phyloP scores from a whole-genome alignment of 2,329 filamentous ascomycete species.

The Colletotrichum horii region DNA sequence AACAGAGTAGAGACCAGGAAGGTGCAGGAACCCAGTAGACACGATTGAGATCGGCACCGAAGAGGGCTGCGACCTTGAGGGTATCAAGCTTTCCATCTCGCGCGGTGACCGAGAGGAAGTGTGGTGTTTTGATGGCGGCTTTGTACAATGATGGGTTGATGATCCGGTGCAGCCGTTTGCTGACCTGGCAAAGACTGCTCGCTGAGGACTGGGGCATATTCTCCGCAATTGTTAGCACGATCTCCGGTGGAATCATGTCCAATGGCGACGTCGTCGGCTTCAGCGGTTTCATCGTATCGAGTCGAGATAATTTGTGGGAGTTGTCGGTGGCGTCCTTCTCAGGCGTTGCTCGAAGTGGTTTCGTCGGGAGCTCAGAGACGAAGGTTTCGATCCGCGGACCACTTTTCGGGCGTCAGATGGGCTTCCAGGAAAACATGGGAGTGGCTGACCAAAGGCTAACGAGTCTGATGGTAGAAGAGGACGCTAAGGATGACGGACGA shows the following conservation, averaged over 20 bases:
- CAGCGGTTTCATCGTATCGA: accelerated
- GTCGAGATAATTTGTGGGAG: background rate
- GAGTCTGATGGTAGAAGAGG: background rate
- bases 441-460: background rate
- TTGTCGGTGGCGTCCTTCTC: no score
- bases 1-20: background rate
- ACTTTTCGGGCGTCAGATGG: no score
- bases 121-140: background rate
- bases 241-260: accelerated
- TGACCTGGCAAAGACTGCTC: background rate
- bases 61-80: background rate
- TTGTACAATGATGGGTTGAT: background rate
- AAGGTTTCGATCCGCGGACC: no score
- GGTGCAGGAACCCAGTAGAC: background rate
- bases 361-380: no score
- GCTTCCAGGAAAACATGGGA: no score
- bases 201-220: accelerated
- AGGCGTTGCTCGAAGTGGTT: no score
- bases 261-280: background rate
- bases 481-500: background rate
- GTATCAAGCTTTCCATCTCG: background rate
- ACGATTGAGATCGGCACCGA: background rate
- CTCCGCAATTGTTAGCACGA: background rate
- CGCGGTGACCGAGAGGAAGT: background rate
- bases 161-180: background rate